Evolutionary conservation across 345 rosid species (phyloP).

Genomic region (Hevea brasiliensis): DNA sequence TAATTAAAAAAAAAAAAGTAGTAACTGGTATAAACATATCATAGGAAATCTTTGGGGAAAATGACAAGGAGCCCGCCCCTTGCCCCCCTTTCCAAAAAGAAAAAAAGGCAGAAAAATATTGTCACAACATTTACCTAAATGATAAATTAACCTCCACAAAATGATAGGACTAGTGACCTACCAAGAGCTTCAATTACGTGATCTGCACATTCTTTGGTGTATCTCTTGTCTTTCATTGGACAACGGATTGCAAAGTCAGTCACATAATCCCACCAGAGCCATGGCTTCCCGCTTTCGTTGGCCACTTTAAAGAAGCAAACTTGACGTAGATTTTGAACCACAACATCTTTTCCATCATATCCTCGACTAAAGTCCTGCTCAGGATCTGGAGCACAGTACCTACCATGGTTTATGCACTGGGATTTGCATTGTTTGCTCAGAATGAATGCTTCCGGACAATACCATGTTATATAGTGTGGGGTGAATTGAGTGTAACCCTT

Average conservation of each 20-base stretch:
- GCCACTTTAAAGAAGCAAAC: conserved; percentile 60
- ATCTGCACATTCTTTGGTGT: conserved; percentile 58
- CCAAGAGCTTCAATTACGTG: conserved; percentile 57
- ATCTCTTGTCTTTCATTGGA: conserved; percentile 61
- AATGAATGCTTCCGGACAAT: conserved; percentile 48
- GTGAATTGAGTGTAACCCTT: conserved; percentile 60
- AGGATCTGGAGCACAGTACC: conserved; percentile 77
- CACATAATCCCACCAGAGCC: conserved; percentile 86
- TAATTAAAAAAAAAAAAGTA: not conserved
- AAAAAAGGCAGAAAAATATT: not conserved
- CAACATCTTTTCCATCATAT: conserved; percentile 67
- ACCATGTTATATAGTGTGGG: conserved; percentile 69
- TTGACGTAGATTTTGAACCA: conserved; percentile 63
- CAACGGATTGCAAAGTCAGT: conserved; percentile 68
- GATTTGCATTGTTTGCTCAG: conserved; percentile 58
- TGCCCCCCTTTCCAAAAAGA: not conserved
- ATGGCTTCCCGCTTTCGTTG: conserved; percentile 56
- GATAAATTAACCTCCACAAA: not conserved
- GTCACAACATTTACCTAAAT: not conserved
- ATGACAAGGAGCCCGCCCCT: too few relatives aligned
- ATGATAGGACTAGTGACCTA: conserved; percentile 25
- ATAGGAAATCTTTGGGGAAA: too few relatives aligned
- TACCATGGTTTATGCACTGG: conserved; percentile 72
- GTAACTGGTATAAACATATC: not conserved
- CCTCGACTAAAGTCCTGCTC: conserved; percentile 62